Evolutionary conservation across 805 yeast species (phyloP).

Genomic region (Kluyveromyces aestuarii): DNA sequence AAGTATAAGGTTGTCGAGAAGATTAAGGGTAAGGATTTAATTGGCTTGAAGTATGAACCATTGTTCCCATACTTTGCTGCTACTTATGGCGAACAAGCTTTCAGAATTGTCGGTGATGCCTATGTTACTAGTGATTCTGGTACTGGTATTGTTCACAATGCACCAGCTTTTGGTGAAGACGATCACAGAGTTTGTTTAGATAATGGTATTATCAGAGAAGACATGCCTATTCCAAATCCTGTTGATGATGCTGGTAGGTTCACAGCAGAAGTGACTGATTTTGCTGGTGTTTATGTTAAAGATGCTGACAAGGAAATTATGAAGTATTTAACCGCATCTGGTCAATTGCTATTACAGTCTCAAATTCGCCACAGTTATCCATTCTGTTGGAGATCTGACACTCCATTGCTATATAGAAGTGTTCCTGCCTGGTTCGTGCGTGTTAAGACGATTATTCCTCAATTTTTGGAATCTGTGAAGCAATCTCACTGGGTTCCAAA

Average conservation of each 20-base stretch:
- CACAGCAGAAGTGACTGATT: conserved; percentile 65
- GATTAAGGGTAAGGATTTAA: conserved; percentile 69
- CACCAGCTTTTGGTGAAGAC: conserved; percentile 99
- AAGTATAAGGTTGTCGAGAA: conserved; percentile 76
- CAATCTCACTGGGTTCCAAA: conserved; percentile 92
- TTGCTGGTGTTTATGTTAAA: conserved; percentile 80
- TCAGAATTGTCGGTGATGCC: conserved; percentile 70
- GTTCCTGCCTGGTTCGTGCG: conserved; percentile 99
- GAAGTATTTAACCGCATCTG: conserved; percentile 69
- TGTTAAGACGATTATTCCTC: conserved; percentile 77
- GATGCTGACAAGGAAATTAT: conserved; percentile 92
- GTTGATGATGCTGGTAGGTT: conserved; percentile 89
- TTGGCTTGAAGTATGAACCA: conserved; percentile 75
- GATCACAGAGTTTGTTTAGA: conserved; percentile 80
- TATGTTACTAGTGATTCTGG: conserved; percentile 92
- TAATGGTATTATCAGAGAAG: conserved; percentile 65
- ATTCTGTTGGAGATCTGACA: conserved; percentile 99
- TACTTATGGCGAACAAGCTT: conserved; percentile 65
- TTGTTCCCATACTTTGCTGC: conserved; percentile 74
- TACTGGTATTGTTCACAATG: conserved; percentile 98
- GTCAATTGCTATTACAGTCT: conserved; percentile 62
- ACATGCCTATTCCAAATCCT: conserved; percentile 78
- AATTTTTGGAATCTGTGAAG: conserved; percentile 78
- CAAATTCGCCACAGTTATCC: conserved; percentile 96
- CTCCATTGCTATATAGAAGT: conserved; percentile 90